Base-by-base conservation (phyloP, 805 yeast species). In the Monosporozyma aquatica region DNA sequence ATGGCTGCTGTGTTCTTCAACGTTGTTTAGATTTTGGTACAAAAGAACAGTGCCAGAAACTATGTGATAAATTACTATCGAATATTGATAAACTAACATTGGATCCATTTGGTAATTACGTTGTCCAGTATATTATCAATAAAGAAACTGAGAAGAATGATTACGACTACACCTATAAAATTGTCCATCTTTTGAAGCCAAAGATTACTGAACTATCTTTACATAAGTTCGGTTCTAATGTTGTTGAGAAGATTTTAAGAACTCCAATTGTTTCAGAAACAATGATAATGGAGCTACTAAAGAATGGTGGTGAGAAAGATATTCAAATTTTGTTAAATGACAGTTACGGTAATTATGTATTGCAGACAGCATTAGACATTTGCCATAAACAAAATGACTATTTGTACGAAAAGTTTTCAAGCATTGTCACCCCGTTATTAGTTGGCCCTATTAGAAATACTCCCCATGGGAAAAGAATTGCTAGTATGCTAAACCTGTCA, bases 101-200 rank as follows among this genome's bases (percentile, higher is more conserved):
- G 44, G 97, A 92, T 64, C 97, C 97, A 11, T 92, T 84, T 66
- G 98, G 98, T 27, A 92, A 92, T 62, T 92, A 92, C 62, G 97
- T 92, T 40, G 87, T 92, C 40, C 98, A 92, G 64, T 90, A 92
- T 56, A 95, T 92, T 18, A 68, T 84, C 48, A 67, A 74, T 3
- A 68, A 76, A 41, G 62, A 62, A 43, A 53, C 64, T 11, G 62
- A 61, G 21, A 50, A 49, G 9, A 54, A 56, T n/a, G 48, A 53
- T 5, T 56, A 55, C 17, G 61, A 58, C 21, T 54, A 61, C 30
- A 63, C 65, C 9, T 43, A 45, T 9, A 55, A 56, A 40, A 65
- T 69, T 38, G 62, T 66, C 13, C 53, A 61, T 7, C 47, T 58
- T 13, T 53, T 69, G 26, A 66, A 61, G 41, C 49, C 53, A 1